Evolutionary conservation across 139 green algal species (phyloP), one percentile per base, ranked within the genome.

Genomic region (Pedinophyceae sp.): DNA sequence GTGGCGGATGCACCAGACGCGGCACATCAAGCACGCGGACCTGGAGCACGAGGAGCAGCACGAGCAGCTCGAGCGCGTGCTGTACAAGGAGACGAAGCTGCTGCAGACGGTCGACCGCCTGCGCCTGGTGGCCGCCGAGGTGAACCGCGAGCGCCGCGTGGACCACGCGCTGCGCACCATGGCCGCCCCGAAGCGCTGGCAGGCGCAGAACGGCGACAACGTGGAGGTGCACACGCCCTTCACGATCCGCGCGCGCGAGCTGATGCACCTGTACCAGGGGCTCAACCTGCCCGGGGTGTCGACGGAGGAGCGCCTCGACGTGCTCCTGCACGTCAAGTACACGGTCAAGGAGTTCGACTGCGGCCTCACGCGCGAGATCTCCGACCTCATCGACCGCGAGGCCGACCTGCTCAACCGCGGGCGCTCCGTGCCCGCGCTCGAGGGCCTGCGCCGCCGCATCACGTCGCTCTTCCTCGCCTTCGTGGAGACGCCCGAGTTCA

Each of bases 251-350:
- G 78, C 83, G n/a, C 67, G 69, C 48, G 79, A 89, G 69, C 76
- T 93, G 56, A 71, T 68, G 62, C 76, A 79, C 57, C 69, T 88
- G 41, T 87, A 88, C 76, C 75, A 73, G 30, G 74, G 74, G 26
- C 66, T 87, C 29, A 71, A 59, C 30, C 53, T 79, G 61, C 68
- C 61, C 20, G 52, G 68, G 47, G 64, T 85, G 17, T 73, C 59
- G 0, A 64, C 81, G 16, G 77, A 87, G 26, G 78, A 89, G 70
- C 74, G 84, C 15, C 64, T 93, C 30, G 78, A 89, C 48, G 83
- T 88, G 65, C 74, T 93, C 72, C 70, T 87, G 65, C 80, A 91
- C 53, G 80, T 87, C 23, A 90, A 92, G 71, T 90, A 78, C 72
- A 80, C 74, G 2, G 76, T 81, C 52, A 70, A 75, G 65, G 84